A percentile compares a stretch with the other conserved stretches of the same genome.
phyloP scores from a whole-genome alignment of 2,329 filamentous ascomycete species.

The Dothideomycetes sp. region DNA sequence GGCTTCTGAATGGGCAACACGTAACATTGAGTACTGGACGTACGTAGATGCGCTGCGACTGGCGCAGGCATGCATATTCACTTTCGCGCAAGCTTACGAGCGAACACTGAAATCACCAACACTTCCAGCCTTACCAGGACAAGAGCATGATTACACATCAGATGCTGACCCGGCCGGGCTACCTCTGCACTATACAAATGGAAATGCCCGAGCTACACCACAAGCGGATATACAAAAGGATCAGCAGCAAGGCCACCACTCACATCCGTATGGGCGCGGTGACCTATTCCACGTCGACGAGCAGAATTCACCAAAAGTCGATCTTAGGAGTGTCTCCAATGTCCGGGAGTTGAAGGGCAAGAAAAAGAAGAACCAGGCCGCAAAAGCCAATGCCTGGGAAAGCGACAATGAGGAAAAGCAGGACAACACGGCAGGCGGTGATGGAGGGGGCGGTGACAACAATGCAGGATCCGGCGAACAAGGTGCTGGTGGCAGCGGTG shows the following conservation, averaged over 20 bases:
- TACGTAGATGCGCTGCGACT: not conserved
- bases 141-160: not conserved
- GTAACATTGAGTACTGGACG: not conserved
- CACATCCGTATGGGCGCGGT: not conserved
- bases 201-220: not conserved
- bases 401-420: conserved; percentile 37
- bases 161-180: not conserved
- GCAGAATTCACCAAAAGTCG: conserved; percentile 28
- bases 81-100: not conserved
- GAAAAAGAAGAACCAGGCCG: conserved; percentile 33
- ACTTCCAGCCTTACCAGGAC: not conserved
- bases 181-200: not conserved
- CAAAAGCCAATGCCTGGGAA: conserved; percentile 29
- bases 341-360: conserved; percentile 43
- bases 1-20: not conserved
- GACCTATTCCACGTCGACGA: not conserved
- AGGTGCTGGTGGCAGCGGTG: conserved; percentile 21
- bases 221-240: too few relatives aligned
- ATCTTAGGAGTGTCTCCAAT: conserved; percentile 46
- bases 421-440: conserved; percentile 26
- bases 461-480: conserved; percentile 16
- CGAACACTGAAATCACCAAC: not conserved
- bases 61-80: not conserved
- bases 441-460: conserved; percentile 22
- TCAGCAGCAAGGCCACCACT: too few relatives aligned